Percentiles rank a stretch among this genome's conserved stretches.
Conservation (phyloP, 768 basidiomycete genomes). For the Favolaschia claudopus region DNA sequence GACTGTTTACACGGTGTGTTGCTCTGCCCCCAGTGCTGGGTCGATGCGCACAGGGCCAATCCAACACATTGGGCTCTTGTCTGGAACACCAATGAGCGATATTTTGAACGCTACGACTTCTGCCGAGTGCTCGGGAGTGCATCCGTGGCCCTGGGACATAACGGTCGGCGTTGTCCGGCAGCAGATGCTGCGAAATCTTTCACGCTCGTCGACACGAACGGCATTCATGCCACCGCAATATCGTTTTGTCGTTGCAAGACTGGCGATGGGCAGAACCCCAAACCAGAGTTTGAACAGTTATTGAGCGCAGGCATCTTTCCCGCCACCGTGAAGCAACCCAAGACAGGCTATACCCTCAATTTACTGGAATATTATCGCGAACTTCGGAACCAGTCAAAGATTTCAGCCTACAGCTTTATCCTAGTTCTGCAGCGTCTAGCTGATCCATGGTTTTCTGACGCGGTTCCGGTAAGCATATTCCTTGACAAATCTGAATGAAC, state of each 20-base stretch:
- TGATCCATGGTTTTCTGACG: conserved; percentile 6
- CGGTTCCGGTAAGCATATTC: conserved; percentile 7
- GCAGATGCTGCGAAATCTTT: not conserved
- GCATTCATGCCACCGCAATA: conserved; percentile 19
- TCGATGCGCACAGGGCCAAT: conserved; percentile 1
- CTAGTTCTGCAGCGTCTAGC: conserved; percentile 16
- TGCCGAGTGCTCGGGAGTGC: conserved; percentile 3
- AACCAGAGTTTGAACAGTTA: conserved; percentile 4
- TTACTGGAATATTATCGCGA: conserved; percentile 10
- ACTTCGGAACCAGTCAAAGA: conserved; percentile 15
- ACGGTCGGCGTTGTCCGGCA: conserved; percentile 7
- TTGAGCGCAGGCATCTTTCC: conserved; percentile 13
- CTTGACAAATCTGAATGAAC: not conserved
- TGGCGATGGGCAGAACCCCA: not conserved
- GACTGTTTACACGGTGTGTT: conserved; percentile 14
- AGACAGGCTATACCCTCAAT: conserved; percentile 12
- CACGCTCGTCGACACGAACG: conserved; percentile 16
- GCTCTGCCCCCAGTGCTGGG: conserved; percentile 16
- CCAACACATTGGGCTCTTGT: conserved; percentile 17
- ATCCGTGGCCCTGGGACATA: not conserved
- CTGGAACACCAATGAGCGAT: conserved; percentile 2
- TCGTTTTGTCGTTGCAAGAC: conserved; percentile 8
- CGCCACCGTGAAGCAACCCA: conserved; percentile 1
- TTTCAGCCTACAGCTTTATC: conserved; percentile 14
- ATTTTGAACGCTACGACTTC: conserved; percentile 5